Base-by-base conservation (phyloP, 306 rosid species). In the Fragaria vesca region DNA sequence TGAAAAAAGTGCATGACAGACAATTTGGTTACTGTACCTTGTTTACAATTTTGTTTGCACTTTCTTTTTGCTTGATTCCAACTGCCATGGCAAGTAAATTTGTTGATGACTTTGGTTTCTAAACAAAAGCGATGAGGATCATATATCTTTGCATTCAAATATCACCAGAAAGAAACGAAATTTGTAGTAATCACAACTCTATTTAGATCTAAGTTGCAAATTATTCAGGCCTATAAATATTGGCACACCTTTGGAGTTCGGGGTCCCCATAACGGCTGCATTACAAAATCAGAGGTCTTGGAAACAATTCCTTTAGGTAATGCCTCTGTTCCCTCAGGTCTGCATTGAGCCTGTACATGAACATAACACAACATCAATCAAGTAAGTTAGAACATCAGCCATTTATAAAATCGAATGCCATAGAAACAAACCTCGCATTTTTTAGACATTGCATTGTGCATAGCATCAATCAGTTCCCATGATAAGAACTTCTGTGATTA, bases 31-130 rank as follows among this genome's bases (percentile, higher is more conserved):
- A 17, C 67, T 45, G 72, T 74, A 91, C 97, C 96, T 89, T 94
- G 78, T 85, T 80, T 60, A 94, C 85, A 79, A 94, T 90, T 60
- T 74, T 79, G 66, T 87, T 83, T 21, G 91, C 97, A 70, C 84
- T 74, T 55, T 85, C 83, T 81, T 89, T 94, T 74, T 90, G 97
- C 72, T 80, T 89, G 78, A 90, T 83, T 73, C 96, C 98, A 69
- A 83, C 94, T 40, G 97, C 86, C 74, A 94, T 85, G 55, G 96
- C 97, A 83, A 94, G 75, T 84, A 94, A 86, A 82, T 84, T 90
- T 81, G 79, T 75, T 24, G 91, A 81, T 68, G 30, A 73, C 80
- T 76, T 89, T 18, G 84, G 70, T 61, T 32, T 78, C 96, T 93
- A 68, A 65, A 72, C 34, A 78, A 40, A 45, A 74, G 8, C 3